Conservation (phyloP, 495 filamentous ascomycete genomes). For the Viridothelium virens region DNA sequence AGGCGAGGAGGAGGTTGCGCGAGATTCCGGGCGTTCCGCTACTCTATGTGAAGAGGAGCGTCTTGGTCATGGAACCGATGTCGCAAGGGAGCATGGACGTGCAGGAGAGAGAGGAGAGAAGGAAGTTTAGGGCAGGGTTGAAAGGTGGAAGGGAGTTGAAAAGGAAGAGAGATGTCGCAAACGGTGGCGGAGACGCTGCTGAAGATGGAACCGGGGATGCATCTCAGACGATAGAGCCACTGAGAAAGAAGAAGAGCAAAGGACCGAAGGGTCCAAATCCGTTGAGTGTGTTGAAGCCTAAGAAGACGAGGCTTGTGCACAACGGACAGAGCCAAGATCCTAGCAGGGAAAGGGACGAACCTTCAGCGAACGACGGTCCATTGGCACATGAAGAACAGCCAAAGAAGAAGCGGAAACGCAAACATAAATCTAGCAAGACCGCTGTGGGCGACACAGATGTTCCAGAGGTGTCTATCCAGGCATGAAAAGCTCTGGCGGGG, state of each 20-base stretch:
- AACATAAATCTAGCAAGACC: constrained; percentile 24
- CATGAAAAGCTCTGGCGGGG: background rate
- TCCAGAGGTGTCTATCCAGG: background rate
- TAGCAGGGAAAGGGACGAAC: background rate
- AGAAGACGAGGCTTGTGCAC: constrained; percentile 39
- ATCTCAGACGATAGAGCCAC: constrained; percentile 33
- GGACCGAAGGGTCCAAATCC: constrained; percentile 85
- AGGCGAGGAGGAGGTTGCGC: constrained; percentile 48
- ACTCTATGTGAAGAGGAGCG: constrained; percentile 74
- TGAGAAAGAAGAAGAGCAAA: constrained; percentile 55
- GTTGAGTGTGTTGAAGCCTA: constrained; percentile 77
- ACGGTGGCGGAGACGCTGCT: constrained; percentile 38
- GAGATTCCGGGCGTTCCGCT: constrained; percentile 67
- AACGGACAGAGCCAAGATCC: background rate
- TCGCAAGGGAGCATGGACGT: constrained; percentile 52
- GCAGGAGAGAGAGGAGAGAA: constrained; percentile 59
- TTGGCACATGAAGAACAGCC: constrained; percentile 16
- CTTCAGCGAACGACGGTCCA: background rate
- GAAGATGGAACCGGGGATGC: constrained; percentile 30
- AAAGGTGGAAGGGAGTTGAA: constrained; percentile 33
- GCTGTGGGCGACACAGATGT: background rate
- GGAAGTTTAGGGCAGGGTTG: constrained; percentile 68
- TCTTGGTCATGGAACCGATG: constrained; percentile 91
- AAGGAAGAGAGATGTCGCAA: constrained; percentile 41
- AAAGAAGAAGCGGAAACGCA: constrained; percentile 31